Evolutionary conservation across 305 asterid genomes (phyloP).

Genomic region (Fraxinus platypoda): DNA sequence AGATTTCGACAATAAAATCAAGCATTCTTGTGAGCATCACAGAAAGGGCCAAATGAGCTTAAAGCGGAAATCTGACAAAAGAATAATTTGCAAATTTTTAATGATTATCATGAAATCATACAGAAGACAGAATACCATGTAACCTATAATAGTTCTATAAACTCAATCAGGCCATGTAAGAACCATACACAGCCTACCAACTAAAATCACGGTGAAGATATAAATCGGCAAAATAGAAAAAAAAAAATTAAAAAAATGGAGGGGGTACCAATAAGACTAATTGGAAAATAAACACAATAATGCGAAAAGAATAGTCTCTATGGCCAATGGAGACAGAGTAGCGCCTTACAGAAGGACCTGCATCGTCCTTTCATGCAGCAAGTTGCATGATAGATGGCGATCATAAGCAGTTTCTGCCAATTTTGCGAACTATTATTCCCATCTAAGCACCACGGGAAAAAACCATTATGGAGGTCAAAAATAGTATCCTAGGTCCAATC

Average conservation of each 20-base stretch:
- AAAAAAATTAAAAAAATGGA: constrained; percentile 19
- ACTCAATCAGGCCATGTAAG: constrained; percentile 31
- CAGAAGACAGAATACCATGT: constrained; percentile 36
- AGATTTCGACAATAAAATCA: neutral
- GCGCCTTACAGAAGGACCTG: constrained; percentile 36
- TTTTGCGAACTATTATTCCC: constrained; percentile 37
- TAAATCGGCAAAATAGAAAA: constrained; percentile 14
- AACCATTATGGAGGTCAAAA: constrained; percentile 48
- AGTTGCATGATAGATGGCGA: constrained; percentile 23
- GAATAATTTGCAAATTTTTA: constrained; percentile 54
- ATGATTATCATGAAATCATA: constrained; percentile 42
- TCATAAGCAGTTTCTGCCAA: constrained; percentile 22
- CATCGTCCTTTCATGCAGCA: constrained; percentile 37
- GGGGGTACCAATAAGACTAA: constrained; percentile 32
- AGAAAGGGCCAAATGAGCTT: neutral
- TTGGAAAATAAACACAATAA: constrained; percentile 24
- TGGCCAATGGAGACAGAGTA: constrained; percentile 33
- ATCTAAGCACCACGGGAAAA: constrained; percentile 39
- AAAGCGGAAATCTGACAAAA: constrained; percentile 28
- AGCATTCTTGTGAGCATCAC: neutral
- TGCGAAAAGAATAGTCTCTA: constrained; percentile 41
- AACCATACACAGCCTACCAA: constrained; percentile 40
- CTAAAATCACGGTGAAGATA: constrained; percentile 29
- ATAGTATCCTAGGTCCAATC: constrained; percentile 46
- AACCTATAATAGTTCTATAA: constrained; percentile 41